These are phyloP conservation scores for Monosporascus sp. DNA, from an alignment of 2,329 filamentous ascomycete species.

Conservation along the genomic window DNA sequence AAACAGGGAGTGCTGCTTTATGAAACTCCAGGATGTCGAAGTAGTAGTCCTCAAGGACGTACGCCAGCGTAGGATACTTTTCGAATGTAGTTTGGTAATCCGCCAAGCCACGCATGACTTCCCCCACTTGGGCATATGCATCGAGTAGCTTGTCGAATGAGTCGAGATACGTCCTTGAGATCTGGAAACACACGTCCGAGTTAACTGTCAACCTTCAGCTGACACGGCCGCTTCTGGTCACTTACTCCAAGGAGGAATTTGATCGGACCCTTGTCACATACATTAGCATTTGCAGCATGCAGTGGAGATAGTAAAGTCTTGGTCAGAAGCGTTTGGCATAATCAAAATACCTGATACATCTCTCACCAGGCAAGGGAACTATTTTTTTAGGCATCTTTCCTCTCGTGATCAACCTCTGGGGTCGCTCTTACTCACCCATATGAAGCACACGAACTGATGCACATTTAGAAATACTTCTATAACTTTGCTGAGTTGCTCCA, in stretches of 20 bases:
- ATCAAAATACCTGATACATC: no score
- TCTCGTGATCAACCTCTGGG: no score
- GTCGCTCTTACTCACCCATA: neutral
- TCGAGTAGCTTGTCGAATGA: conserved; percentile 4
- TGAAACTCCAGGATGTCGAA: conserved; percentile 4
- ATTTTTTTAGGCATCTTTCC: no score
- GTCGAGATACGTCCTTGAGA: conserved; percentile 1
- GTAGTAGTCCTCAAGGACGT: conserved; percentile 8
- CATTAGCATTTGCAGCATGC: neutral
- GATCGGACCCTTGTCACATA: neutral
- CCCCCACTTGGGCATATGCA: conserved; percentile 1
- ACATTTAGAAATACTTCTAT: neutral
- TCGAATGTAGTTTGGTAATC: conserved; percentile 1
- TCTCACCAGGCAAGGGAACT: no score
- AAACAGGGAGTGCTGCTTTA: neutral
- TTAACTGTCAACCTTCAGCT: conserved; percentile 2
- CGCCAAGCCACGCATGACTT: conserved; percentile 1
- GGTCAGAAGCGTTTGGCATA: no score
- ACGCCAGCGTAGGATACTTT: neutral
- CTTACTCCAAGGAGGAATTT: neutral
- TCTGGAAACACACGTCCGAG: conserved; percentile 1
- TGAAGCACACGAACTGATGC: neutral
- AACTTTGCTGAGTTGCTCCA: neutral
- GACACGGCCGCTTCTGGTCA: neutral
- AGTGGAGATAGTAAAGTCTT: neutral